Percentiles rank a stretch among this genome's conserved stretches.
Conservation (phyloP, 2,329 filamentous ascomycete species). For the Lecanicillium sp. region DNA sequence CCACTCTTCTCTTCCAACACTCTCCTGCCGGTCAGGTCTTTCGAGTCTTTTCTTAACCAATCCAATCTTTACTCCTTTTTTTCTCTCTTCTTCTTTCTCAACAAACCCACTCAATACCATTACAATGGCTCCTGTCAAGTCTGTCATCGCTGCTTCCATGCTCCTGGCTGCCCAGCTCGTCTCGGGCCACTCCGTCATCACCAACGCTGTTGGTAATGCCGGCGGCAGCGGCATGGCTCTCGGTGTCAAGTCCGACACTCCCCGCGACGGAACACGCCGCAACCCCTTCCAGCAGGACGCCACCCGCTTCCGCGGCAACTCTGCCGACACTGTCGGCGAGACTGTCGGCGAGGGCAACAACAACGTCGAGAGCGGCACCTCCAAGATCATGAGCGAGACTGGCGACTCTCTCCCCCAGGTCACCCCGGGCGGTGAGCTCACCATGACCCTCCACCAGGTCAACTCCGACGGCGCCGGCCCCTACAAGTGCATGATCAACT, state of each 20-base stretch:
- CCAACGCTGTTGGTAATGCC: constrained; percentile 49
- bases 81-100: background rate
- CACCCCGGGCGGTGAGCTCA: constrained; percentile 47
- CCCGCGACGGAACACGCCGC: constrained; percentile 55
- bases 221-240: constrained; percentile 50
- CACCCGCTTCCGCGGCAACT: constrained; percentile 53
- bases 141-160: constrained; percentile 38
- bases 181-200: constrained; percentile 56
- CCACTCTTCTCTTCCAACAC: background rate
- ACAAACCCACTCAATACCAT: constrained; percentile 22
- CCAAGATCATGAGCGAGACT: constrained; percentile 51
- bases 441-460: constrained; percentile 62
- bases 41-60: background rate
- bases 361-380: constrained; percentile 49
- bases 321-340: constrained; percentile 50
- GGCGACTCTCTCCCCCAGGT: constrained; percentile 55
- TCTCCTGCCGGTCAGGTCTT: constrained; percentile 13
- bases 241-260: constrained; percentile 47
- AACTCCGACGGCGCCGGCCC: constrained; percentile 62
- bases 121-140: constrained; percentile 22
- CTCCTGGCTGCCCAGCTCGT: constrained; percentile 50
- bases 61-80: background rate
- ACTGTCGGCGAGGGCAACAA: constrained; percentile 53
- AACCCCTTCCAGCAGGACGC: constrained; percentile 59
- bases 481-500: constrained; percentile 59